Evolutionary conservation across 1,284 basidiomycete genomes (phyloP).

Genomic region (Cyathus olla): DNA sequence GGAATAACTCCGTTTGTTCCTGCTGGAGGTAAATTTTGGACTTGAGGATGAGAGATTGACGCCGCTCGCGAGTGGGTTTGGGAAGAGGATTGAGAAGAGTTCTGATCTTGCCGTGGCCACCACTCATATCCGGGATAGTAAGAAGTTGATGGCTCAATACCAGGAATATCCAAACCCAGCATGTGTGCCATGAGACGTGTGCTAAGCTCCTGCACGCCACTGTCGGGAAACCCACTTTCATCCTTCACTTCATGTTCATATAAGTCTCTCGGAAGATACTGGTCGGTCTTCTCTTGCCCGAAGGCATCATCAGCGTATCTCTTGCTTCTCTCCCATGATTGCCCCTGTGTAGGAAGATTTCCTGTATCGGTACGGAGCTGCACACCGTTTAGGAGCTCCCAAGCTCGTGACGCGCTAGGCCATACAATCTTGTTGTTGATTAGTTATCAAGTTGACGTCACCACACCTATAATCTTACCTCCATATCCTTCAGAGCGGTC

Average conservation of each 20-base stretch:
- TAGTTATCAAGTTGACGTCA: not conserved
- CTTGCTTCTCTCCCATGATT: slow-evolving; percentile 60
- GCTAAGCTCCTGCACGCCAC: slow-evolving; percentile 67
- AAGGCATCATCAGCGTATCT: slow-evolving; percentile 76
- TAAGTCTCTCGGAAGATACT: slow-evolving; percentile 57
- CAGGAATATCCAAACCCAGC: slow-evolving; percentile 71
- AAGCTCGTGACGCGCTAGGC: slow-evolving; percentile 81
- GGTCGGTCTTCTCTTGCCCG: slow-evolving; percentile 61
- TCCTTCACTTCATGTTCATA: slow-evolving; percentile 19
- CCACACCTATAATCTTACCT: slow-evolving; percentile 50
- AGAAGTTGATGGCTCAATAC: slow-evolving; percentile 69
- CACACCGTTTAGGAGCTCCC: slow-evolving; percentile 78
- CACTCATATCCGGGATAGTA: slow-evolving; percentile 80
- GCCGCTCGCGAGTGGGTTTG: slow-evolving; percentile 22
- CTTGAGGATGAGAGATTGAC: not conserved
- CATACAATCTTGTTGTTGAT: slow-evolving; percentile 59
- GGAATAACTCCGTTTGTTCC: not conserved
- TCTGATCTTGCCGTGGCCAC: slow-evolving; percentile 67
- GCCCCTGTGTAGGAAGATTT: slow-evolving; percentile 43
- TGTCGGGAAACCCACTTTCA: slow-evolving; percentile 31
- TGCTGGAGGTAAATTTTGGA: not conserved
- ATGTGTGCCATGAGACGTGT: slow-evolving; percentile 78
- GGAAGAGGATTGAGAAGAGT: slow-evolving; percentile 17
- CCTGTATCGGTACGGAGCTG: slow-evolving; percentile 63
- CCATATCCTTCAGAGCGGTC: slow-evolving; percentile 76